Evolutionary conservation across 1,284 basidiomycete genomes (phyloP), one percentile per base, ranked within the genome.

Genomic region (Agroathelia rolfsii): DNA sequence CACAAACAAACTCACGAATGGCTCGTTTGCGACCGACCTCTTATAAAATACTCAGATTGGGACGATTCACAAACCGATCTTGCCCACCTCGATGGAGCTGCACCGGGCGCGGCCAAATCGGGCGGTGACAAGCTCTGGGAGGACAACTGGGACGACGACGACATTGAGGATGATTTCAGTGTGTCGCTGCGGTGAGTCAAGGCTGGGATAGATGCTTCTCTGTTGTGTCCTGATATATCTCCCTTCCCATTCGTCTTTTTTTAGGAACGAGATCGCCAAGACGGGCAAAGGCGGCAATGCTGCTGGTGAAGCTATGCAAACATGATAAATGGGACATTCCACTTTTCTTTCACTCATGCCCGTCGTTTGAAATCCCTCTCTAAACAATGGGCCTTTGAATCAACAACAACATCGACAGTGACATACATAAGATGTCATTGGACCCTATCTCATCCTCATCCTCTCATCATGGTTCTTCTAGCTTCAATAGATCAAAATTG

Each of bases 91-190:
- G 71, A 69, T 34, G 77, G 78, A n/a, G 63, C 70, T 9, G 69
- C 72, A 13, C 80, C 79, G 3, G 81, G 77, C 3, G 73, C 66
- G 14, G 77, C 81, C 8, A 80, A 76, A 50, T 76, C 78, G 15
- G 75, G 72, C 24, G 78, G 78, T 8, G 75, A 86, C 55, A 86
- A 92, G 52, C 65, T 97, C 19, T 98, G 94, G 94, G 93, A 97
- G 65, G 94, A 97, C 50, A 96, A 96, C 56, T 98, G 94, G 94
- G 94, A 98, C 51, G 94, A 98, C 50, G 94, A 98, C 59, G 93
- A 96, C 57, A 81, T 95, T 41, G 94, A 95, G 55, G 93, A 96
- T 51, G 90, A 96, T 47, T 98, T 97, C 54, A 93, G 89, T 50
- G 80, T 87, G 38, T 90, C 95, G 58, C 63, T 98, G 47, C 76